Base-by-base conservation (phyloP, 1,284 basidiomycete species). In the Gomphus bonarii region DNA sequence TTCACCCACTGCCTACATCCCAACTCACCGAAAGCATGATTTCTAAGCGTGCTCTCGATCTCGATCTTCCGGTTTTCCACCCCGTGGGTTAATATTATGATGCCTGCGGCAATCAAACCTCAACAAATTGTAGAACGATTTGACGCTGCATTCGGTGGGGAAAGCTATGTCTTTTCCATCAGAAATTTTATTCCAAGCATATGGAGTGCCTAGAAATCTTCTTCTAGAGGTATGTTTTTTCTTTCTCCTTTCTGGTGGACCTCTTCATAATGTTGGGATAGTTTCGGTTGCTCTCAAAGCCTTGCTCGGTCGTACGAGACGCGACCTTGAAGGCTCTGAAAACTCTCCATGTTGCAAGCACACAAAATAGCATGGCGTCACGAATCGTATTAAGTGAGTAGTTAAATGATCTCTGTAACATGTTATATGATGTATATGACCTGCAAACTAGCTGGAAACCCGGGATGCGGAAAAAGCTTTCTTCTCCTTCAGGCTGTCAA, bases 381-480 rank as follows among this genome's bases (percentile, higher is more conserved):
- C 70, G 85, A 28, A 61, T 81, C 11, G 77, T 87, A n/a, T 67
- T 86, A 3, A 85, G 86, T 84, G 61, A 57, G 84, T 72, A 7
- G 12, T 18, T 28, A 16, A 16, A 3, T 20, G 49, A 36, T 35
- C 4, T 11, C 20, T 11, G 33, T n/a, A 31, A 18, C 1, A 20
- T 14, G n/a, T 35, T 20, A 9, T 6, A 35, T 49, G 44, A 55
- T 35, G 42, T 43, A 16, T 28, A 44, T 65, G 28, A 58, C 31
- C 6, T 43, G 30, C 33, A 12, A 28, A 30, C 59, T 58, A 91
- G 89, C 81, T 60, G 95, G 94, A n/a, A 68, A 76, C 1, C 61
- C 77, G 7, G 95, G 94, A 1, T 82, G 79, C 57, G 95, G 95
- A 28, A 97, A 97, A 72, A 91, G 86, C 58, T 83, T 81, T 61